Conservation (phyloP, 2,329 filamentous ascomycete genomes). For the Corinectria fuckeliana region DNA sequence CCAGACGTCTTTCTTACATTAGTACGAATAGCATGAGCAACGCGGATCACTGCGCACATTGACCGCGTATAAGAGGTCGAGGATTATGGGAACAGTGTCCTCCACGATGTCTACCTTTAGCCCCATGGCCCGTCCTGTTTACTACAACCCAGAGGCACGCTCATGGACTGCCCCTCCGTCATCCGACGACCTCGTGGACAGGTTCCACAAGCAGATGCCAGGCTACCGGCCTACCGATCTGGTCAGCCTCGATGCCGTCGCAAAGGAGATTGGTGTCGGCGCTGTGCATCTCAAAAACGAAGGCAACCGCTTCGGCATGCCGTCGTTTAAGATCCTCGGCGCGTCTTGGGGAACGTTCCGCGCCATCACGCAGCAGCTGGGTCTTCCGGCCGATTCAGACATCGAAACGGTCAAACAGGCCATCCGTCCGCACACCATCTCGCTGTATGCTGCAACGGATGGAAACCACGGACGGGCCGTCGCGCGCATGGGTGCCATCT, state of each 20-base stretch:
- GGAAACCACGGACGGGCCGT: constrained; percentile 81
- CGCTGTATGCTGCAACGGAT: constrained; percentile 70
- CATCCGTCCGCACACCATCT: constrained; percentile 42
- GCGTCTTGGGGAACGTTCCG: constrained; percentile 76
- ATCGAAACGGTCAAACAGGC: constrained; percentile 51
- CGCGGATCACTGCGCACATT: too few relatives aligned
- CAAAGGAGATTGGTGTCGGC: constrained; percentile 61
- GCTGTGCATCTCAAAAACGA: constrained; percentile 75
- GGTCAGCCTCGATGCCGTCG: constrained; percentile 56
- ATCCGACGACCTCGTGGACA: constrained; percentile 24
- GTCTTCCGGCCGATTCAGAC: constrained; percentile 49
- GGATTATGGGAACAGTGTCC: too few relatives aligned
- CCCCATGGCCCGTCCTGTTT: constrained; percentile 32
- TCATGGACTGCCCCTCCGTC: constrained; percentile 20
- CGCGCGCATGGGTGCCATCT: constrained; percentile 68
- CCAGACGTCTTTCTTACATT: too few relatives aligned
- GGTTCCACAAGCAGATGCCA: constrained; percentile 66
- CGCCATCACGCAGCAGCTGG: constrained; percentile 56
- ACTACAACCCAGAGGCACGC: constrained; percentile 34
- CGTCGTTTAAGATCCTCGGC: constrained; percentile 80
- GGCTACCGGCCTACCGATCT: constrained; percentile 63
- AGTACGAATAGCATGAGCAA: too few relatives aligned
- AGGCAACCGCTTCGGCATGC: constrained; percentile 69
- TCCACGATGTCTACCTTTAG: neutral
- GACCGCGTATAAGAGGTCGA: too few relatives aligned